Evolutionary conservation across 768 basidiomycete species (phyloP), one percentile per base, ranked within the genome.

Genomic region (Serendipita vermifera): DNA sequence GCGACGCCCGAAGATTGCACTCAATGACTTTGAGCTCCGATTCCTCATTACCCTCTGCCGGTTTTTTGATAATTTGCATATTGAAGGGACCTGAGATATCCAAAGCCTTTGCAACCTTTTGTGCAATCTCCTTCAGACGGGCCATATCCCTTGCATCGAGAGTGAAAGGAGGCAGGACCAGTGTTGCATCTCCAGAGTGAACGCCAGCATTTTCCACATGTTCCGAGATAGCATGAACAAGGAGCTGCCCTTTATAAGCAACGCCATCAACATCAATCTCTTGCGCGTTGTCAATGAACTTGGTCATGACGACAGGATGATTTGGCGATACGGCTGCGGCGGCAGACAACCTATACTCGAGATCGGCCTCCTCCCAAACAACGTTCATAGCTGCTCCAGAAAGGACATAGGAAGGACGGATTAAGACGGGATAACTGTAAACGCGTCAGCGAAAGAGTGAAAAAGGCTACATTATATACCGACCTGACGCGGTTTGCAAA

Each of bases 321-420:
- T 93, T 78, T 38, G 96, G 92, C 1, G 96, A 98, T 56, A 98
- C 96, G 40, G 85, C 81, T 31, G 94, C 91, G 13, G 96, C 96
- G 20, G 91, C 91, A n/a, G 92, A 92, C 43, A 99, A 81, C 62
- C 89, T 94, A 70, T 94, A 84, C 61, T 94, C 86, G 33, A 99
- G 77, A 14, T 80, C 72, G 11, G 87, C 77, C 68, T 94, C 91
- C 66, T 97, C 90, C 66, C 85, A 86, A 20, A 98, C 90, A 36
- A 98, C 93, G 69, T 96, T 99, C 96, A 99, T 99, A 14, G 96
- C 96, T 39, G 96, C 93, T 53, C 96, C 96, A 6, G 96, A 99
- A 24, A 98, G 82, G 39, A 98, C 94, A 69, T 98, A 98, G 0
- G 94, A 98, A 3, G 96, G 96, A 38, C 96, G 90, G 64, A 99